These are phyloP conservation scores for Ogataea nakhonphanomensis DNA, from an alignment of 805 yeast genomes.

Conservation along the genomic window DNA sequence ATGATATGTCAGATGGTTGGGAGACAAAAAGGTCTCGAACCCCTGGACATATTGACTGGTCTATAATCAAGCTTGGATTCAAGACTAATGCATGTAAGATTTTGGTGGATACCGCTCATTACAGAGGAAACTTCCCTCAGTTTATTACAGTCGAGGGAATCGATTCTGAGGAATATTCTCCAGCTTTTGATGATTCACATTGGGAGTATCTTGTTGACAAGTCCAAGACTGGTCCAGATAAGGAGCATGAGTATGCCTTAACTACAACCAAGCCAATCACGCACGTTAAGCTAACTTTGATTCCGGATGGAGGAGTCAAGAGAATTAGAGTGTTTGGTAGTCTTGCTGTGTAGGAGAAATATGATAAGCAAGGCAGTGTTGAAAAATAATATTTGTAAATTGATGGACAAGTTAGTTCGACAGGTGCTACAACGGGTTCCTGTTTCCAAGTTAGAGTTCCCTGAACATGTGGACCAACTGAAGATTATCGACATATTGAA, in stretches of 20 bases:
- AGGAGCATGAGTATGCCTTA: slow-evolving; percentile 60
- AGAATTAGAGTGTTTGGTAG: slow-evolving; percentile 81
- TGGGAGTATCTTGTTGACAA: slow-evolving; percentile 70
- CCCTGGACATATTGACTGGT: slow-evolving; percentile 91
- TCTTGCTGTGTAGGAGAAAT: slow-evolving; percentile 11
- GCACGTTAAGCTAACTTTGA: slow-evolving; percentile 76
- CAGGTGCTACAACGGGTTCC: slow-evolving; percentile 33
- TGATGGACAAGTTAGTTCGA: slow-evolving; percentile 9
- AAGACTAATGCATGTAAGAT: slow-evolving; percentile 52
- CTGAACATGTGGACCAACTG: slow-evolving; percentile 14
- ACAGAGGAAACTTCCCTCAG: slow-evolving; percentile 93
- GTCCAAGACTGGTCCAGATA: slow-evolving; percentile 77
- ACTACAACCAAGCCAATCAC: slow-evolving; percentile 39
- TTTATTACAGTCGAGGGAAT: slow-evolving; percentile 66
- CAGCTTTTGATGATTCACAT: slow-evolving; percentile 38
- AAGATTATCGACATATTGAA: slow-evolving; percentile 20
- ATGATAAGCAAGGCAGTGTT: slow-evolving; percentile 1
- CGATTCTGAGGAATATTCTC: slow-evolving; percentile 32
- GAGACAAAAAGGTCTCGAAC: slow-evolving; percentile 87
- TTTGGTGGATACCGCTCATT: slow-evolving; percentile 88
- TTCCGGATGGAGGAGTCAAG: slow-evolving; percentile 97
- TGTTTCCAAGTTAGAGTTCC: slow-evolving; percentile 13
- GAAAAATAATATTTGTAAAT: not conserved
- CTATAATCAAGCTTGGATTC: slow-evolving; percentile 73
- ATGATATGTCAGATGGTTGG: slow-evolving; percentile 98